These are phyloP conservation scores for Platanus orientalis DNA, from an alignment of 164 flowering plant genomes.

Conservation along the genomic window DNA sequence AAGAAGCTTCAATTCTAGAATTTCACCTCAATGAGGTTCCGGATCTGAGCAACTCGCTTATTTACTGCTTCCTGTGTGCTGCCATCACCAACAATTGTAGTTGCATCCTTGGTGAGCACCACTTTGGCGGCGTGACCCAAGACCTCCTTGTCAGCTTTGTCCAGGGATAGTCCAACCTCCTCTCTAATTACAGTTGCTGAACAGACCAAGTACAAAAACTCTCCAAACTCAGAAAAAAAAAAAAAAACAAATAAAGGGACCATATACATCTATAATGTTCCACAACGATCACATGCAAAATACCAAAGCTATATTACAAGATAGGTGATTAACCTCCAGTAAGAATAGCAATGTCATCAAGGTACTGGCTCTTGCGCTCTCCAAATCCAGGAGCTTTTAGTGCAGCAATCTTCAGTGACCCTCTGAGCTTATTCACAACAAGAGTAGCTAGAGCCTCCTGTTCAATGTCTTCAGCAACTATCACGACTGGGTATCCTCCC, in stretches of 20 bases:
- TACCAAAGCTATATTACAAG: background rate
- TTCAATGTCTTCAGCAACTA: slow-evolving; percentile 93
- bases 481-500: slow-evolving; percentile 74
- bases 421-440: slow-evolving; percentile 74
- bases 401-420: slow-evolving; percentile 69
- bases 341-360: slow-evolving; percentile 2
- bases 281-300: too few relatives aligned
- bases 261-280: too few relatives aligned
- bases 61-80: slow-evolving; percentile 89
- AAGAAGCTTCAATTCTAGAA: background rate
- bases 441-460: slow-evolving; percentile 80
- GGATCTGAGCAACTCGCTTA: slow-evolving; percentile 85
- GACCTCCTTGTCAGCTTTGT: slow-evolving; percentile 86
- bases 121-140: slow-evolving; percentile 92
- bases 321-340: background rate
- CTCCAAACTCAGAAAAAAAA: too few relatives aligned
- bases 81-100: slow-evolving; percentile 97
- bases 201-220: slow-evolving; percentile 5
- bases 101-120: slow-evolving; percentile 84
- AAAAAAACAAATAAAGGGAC: too few relatives aligned
- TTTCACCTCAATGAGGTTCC: slow-evolving; percentile 72
- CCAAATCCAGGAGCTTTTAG: slow-evolving; percentile 86
- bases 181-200: slow-evolving; percentile 94
- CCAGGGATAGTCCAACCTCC: slow-evolving; percentile 83
- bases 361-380: slow-evolving; percentile 26